Conservation (phyloP, 345 rosid species). For the Melastoma malabathricum region DNA sequence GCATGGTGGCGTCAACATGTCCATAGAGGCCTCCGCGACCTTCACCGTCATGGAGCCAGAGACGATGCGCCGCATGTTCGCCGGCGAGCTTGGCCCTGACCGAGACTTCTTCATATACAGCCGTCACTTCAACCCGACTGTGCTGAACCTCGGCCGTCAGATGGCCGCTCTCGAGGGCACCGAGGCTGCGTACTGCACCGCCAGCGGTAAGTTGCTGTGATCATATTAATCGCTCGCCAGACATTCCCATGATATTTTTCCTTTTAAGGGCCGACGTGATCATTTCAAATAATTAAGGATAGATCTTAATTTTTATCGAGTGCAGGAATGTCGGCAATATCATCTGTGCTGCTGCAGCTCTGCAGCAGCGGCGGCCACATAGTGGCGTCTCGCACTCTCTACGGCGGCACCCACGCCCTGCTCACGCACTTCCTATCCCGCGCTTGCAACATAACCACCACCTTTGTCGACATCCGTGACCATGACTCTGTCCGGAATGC, state of each 20-base stretch:
- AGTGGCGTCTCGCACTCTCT: slow-evolving; percentile 65
- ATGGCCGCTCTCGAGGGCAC: slow-evolving; percentile 99
- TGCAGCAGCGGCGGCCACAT: slow-evolving; percentile 96
- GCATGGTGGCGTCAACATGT: slow-evolving; percentile 98
- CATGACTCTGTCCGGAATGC: slow-evolving; percentile 41
- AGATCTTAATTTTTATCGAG: neutral
- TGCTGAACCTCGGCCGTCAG: slow-evolving; percentile 78
- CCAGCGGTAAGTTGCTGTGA: slow-evolving; percentile 48
- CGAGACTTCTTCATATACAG: slow-evolving; percentile 90
- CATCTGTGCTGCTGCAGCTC: slow-evolving; percentile 74
- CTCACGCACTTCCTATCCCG: slow-evolving; percentile 71
- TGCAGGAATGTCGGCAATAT: slow-evolving; percentile 91
- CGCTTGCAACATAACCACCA: slow-evolving; percentile 69
- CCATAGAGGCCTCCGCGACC: slow-evolving; percentile 97
- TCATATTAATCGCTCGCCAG: too few relatives aligned
- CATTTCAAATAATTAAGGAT: neutral
- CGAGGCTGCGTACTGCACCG: slow-evolving; percentile 93
- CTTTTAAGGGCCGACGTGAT: too few relatives aligned
- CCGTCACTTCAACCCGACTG: slow-evolving; percentile 98
- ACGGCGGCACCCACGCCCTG: slow-evolving; percentile 94
- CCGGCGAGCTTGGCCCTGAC: slow-evolving; percentile 94
- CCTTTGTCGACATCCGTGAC: slow-evolving; percentile 66
- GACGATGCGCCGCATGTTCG: slow-evolving; percentile 80
- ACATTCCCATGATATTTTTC: too few relatives aligned
- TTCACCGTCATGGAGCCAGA: slow-evolving; percentile 99